Percentiles rank a stretch among this genome's conserved stretches.
These are phyloP conservation scores for Cryptosporidium ubiquitum DNA, from an alignment of 169 alveolate species.

Conservation along the genomic window DNA sequence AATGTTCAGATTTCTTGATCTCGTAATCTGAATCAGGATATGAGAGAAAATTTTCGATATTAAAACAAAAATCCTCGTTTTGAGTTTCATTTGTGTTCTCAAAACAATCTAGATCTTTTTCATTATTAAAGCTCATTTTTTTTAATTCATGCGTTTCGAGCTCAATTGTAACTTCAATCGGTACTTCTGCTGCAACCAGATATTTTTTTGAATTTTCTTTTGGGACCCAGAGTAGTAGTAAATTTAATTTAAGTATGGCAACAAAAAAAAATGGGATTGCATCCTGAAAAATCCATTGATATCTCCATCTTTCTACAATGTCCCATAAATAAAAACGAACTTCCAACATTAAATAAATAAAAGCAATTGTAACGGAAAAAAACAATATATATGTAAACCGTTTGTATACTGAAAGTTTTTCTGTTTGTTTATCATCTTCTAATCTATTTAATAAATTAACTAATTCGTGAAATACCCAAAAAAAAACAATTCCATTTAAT, in stretches of 20 bases:
- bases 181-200: slow-evolving; percentile 17
- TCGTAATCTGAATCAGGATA: background rate
- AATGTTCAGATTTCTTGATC: background rate
- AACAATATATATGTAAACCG: background rate
- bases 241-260: background rate
- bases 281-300: slow-evolving; percentile 64
- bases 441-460: background rate
- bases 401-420: slow-evolving; percentile 20
- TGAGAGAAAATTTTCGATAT: background rate
- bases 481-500: slow-evolving; percentile 24
- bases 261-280: slow-evolving; percentile 25
- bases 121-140: background rate
- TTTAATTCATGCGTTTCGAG: slow-evolving; percentile 8
- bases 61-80: background rate
- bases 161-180: slow-evolving; percentile 12
- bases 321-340: background rate
- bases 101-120: background rate
- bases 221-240: slow-evolving; percentile 22
- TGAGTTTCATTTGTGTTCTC: background rate
- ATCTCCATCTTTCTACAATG: slow-evolving; percentile 30
- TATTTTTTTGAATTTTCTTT: slow-evolving; percentile 37
- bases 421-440: slow-evolving; percentile 19
- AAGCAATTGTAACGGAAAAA: background rate
- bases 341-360: slow-evolving; percentile 15
- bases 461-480: slow-evolving; percentile 58